Base-by-base conservation (phyloP, 73 alveolate species). In the Halteria grandinella region DNA sequence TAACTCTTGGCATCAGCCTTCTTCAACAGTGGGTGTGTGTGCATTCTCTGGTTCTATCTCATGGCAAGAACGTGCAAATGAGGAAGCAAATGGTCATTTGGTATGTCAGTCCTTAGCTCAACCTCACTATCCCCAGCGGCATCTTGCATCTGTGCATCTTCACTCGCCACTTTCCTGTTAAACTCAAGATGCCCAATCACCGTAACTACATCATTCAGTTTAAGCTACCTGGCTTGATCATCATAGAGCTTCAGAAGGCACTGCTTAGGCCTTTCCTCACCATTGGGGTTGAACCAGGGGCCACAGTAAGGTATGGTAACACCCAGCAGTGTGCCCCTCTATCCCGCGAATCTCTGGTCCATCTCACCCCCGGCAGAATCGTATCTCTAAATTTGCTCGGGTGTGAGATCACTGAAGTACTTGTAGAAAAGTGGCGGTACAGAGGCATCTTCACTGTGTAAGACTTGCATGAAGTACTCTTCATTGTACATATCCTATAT, bases 401-500 rank as follows among this genome's bases (percentile, higher is more conserved):
- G 69, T 17, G 78, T 20, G 21, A 75, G 45, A 0, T 57, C 69
- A 52, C 40, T 47, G 41, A 23, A 64, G 69, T 54, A 79, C 47
- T 79, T 79, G 58, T 48, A 63, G 43, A 55, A n/a, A 10, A 79
- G 17, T 11, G 10, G 14, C 0, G 8, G 70, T 12, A 51, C 0
- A 41, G 60, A 5, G 2, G n/a, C 23, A 21, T 8, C 10, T 29
- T 29, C 47, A 29, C 37, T 44, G 31, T 0, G n/a, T 33, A 77
- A 49, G 34, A 79, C 55, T 4, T 45, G 10, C 55, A 52, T 28
- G 37, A 41, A 75, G 40, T 55, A 64, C 57, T 79, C 89, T 20
- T 79, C 89, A 29, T 79, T 83, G 37, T 49, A 79, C 83, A 33
- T 28, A 66, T 79, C 89, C 12, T 37, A 34, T 2, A 79, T 55